These are phyloP conservation scores for Cladochytrium tenue DNA, from an alignment of 371 early-diverging fungal genomes.

Conservation along the genomic window DNA sequence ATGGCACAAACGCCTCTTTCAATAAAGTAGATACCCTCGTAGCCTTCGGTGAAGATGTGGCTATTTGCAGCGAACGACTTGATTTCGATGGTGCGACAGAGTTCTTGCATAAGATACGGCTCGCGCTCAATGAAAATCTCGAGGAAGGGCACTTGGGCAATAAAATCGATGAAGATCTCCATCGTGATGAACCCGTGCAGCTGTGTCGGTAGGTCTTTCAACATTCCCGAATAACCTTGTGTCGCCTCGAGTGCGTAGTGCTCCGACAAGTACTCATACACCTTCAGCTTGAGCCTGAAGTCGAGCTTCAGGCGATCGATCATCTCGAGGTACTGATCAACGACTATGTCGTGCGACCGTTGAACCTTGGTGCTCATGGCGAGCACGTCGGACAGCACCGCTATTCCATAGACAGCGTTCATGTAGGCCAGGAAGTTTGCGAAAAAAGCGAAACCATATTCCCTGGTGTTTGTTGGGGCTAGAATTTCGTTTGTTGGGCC, in stretches of 20 bases:
- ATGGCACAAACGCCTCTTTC: constrained; percentile 46
- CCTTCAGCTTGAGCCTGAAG: constrained; percentile 38
- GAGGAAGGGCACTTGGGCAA: constrained; percentile 43
- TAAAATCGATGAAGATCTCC: constrained; percentile 49
- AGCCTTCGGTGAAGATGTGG: constrained; percentile 44
- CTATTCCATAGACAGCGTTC: constrained; percentile 41
- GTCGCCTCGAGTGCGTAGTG: constrained; percentile 38
- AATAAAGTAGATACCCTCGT: constrained; percentile 48
- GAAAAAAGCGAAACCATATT: constrained; percentile 38
- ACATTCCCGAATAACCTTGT: constrained; percentile 31
- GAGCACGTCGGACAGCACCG: constrained; percentile 37
- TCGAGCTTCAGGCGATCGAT: constrained; percentile 44
- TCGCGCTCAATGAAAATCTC: constrained; percentile 46
- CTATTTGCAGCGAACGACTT: constrained; percentile 37
- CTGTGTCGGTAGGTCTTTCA: constrained; percentile 38
- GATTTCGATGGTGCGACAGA: constrained; percentile 44
- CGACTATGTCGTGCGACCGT: constrained; percentile 38
- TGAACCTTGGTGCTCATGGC: constrained; percentile 22
- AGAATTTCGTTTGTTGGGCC: constrained; percentile 28
- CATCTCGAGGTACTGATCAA: constrained; percentile 52
- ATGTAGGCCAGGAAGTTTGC: constrained; percentile 41
- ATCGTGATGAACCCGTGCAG: constrained; percentile 48
- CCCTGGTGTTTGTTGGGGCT: constrained; percentile 30
- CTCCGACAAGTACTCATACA: constrained; percentile 43
- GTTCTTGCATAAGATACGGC: constrained; percentile 47